Conservation (phyloP, 2,329 filamentous ascomycete species). For the Diaporthe capsici region DNA sequence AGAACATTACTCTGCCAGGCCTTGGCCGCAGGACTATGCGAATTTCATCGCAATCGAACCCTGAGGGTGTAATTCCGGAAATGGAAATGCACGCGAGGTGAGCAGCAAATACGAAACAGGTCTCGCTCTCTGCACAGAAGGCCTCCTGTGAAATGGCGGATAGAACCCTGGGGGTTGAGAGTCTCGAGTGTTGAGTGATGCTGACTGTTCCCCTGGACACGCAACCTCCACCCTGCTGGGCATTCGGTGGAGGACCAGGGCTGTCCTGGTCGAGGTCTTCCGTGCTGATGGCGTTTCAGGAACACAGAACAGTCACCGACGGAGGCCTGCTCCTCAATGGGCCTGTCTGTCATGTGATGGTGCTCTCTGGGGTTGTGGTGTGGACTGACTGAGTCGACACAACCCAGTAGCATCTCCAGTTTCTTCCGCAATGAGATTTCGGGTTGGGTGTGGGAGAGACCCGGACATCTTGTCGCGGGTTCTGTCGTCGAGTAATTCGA, state of each 20-base stretch:
- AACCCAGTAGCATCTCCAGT: background rate
- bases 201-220: background rate
- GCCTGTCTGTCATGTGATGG: background rate
- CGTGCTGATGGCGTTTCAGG: conserved; percentile 5
- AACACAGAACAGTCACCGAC: conserved; percentile 14
- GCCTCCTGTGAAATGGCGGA: background rate
- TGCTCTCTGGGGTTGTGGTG: background rate
- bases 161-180: background rate
- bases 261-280: background rate
- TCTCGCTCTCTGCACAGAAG: background rate
- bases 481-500: background rate
- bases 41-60: too few species aligned
- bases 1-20: background rate
- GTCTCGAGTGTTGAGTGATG: background rate
- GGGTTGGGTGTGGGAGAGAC: background rate
- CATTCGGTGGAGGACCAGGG: background rate
- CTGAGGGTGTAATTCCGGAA: background rate
- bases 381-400: background rate
- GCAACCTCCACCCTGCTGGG: background rate
- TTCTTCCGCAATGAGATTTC: background rate
- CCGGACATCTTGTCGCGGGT: background rate
- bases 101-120: conserved; percentile 6
- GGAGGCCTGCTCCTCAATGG: conserved; percentile 2
- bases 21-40: background rate
- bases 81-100: background rate